These are phyloP conservation scores for Sporisorium sorghi DNA, from an alignment of 1,284 basidiomycete genomes.

Conservation along the genomic window DNA sequence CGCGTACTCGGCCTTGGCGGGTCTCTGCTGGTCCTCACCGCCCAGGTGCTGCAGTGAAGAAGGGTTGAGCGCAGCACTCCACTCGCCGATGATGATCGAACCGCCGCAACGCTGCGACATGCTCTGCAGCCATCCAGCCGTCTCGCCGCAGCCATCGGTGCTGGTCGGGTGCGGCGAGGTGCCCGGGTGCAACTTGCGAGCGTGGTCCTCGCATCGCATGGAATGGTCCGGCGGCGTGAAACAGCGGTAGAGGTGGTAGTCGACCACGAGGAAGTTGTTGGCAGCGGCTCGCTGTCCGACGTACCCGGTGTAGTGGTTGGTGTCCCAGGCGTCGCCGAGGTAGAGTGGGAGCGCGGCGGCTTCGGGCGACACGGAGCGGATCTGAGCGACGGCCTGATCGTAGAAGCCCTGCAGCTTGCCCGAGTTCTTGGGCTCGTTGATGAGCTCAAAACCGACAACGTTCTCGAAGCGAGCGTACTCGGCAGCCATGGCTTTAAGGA, in stretches of 20 bases:
- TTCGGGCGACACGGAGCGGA: slow-evolving; percentile 71
- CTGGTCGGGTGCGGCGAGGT: slow-evolving; percentile 32
- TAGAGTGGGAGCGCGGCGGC: slow-evolving; percentile 70
- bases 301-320: slow-evolving; percentile 77
- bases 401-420: slow-evolving; percentile 56
- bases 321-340: slow-evolving; percentile 83
- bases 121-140: slow-evolving; percentile 44
- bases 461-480: slow-evolving; percentile 73
- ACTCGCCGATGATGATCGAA: slow-evolving; percentile 80
- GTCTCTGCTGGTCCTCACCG: slow-evolving; percentile 71
- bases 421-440: slow-evolving; percentile 81
- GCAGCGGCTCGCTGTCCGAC: slow-evolving; percentile 66
- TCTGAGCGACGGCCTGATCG: slow-evolving; percentile 73
- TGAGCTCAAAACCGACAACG: slow-evolving; percentile 82
- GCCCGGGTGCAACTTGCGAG: slow-evolving; percentile 47
- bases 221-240: slow-evolving; percentile 77
- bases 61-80: slow-evolving; percentile 82
- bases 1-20: slow-evolving; percentile 72
- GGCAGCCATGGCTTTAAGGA: slow-evolving; percentile 73
- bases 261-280: slow-evolving; percentile 75
- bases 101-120: slow-evolving; percentile 71
- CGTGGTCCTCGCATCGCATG: slow-evolving; percentile 75
- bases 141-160: slow-evolving; percentile 41
- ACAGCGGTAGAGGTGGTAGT: slow-evolving; percentile 88
- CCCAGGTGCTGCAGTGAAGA: slow-evolving; percentile 72